Conservation (phyloP, 2,329 filamentous ascomycete species). For the Didymella keratinophila region DNA sequence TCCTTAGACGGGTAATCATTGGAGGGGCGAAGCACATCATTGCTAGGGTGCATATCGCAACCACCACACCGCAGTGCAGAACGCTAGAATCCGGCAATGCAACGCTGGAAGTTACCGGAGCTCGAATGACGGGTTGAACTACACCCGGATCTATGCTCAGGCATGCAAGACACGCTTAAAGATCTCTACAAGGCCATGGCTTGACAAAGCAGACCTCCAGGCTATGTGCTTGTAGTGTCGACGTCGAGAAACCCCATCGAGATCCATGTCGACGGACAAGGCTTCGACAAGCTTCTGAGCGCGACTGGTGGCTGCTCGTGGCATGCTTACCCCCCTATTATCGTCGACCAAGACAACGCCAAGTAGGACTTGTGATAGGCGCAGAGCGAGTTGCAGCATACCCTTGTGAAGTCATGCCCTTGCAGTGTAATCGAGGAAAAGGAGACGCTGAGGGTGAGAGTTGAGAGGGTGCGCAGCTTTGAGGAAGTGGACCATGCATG, state of each 20-base stretch:
- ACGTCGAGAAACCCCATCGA: too few species aligned
- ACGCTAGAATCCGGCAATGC: neutral
- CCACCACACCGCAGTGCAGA: neutral
- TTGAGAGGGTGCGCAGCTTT: neutral
- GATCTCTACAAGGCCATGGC: too few species aligned
- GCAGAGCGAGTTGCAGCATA: neutral
- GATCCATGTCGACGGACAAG: neutral
- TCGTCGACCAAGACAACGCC: slow-evolving; percentile 1
- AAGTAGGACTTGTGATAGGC: neutral
- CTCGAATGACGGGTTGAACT: neutral
- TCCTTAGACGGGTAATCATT: neutral
- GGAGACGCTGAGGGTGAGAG: too few species aligned
- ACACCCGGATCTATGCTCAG: too few species aligned
- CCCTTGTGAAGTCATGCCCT: too few species aligned
- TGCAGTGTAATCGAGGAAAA: too few species aligned
- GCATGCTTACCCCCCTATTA: slow-evolving; percentile 4
- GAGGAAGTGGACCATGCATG: neutral
- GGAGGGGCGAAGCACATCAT: slow-evolving; percentile 17
- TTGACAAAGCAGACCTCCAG: too few species aligned
- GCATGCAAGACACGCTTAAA: too few species aligned
- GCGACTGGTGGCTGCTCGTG: neutral
- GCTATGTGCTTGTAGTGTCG: too few species aligned
- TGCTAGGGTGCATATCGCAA: slow-evolving; percentile 13
- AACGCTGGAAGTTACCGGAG: neutral
- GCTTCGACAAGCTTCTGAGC: neutral